A percentile compares a stretch with the other conserved stretches of the same genome.
Conservation (phyloP, 352 stramenopile species). For the Peronospora farinosa region DNA sequence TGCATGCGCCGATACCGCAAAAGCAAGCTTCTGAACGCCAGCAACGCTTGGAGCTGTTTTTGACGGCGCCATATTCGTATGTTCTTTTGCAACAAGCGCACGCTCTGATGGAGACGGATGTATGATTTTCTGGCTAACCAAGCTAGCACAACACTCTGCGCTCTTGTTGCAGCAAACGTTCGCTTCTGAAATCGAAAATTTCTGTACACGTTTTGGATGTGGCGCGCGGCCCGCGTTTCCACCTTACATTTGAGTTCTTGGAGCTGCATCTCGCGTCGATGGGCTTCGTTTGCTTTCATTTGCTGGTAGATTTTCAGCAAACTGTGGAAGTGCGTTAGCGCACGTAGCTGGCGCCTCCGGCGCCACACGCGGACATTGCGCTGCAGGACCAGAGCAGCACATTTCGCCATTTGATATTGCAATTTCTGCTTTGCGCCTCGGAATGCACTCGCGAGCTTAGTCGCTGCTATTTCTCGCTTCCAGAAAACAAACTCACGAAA, state of each 20-base stretch:
- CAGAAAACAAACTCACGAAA: constrained; percentile 24
- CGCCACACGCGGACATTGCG: constrained; percentile 40
- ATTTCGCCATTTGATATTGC: constrained; percentile 21
- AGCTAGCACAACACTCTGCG: constrained; percentile 27
- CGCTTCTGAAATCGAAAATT: constrained; percentile 20
- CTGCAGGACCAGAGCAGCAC: constrained; percentile 27
- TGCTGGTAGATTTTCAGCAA: constrained; percentile 32
- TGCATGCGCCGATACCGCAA: constrained; percentile 29
- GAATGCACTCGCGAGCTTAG: constrained; percentile 29
- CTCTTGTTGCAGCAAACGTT: constrained; percentile 25
- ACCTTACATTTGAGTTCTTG: constrained; percentile 18
- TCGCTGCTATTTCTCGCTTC: constrained; percentile 23
- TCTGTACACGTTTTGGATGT: constrained; percentile 19
- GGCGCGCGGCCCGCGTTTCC: constrained; percentile 15
- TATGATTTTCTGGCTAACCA: constrained; percentile 20
- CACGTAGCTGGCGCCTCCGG: constrained; percentile 26
- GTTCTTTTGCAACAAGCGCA: constrained; percentile 32
- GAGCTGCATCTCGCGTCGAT: constrained; percentile 12
- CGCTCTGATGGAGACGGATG: constrained; percentile 8
- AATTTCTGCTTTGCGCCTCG: constrained; percentile 19
- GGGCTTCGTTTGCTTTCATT: constrained; percentile 25
- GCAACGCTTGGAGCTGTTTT: constrained; percentile 26
- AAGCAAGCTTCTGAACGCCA: constrained; percentile 31
- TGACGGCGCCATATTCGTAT: constrained; percentile 36
- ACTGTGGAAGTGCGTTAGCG: constrained; percentile 32